Conservation (phyloP, 768 basidiomycete genomes). For the Mycena floridula region DNA sequence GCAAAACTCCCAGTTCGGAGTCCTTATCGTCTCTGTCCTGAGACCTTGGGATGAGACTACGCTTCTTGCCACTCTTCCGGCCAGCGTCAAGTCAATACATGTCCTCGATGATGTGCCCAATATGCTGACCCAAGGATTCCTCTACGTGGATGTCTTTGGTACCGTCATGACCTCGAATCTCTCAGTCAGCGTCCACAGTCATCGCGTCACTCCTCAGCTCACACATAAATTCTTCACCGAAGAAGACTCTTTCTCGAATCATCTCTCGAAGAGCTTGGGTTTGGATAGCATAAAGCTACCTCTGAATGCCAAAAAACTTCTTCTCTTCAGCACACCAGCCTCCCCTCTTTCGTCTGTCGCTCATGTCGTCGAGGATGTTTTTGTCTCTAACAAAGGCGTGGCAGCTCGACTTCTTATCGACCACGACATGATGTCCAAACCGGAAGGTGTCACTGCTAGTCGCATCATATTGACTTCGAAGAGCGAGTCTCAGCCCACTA, state of each 20-base stretch:
- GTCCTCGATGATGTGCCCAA: constrained; percentile 78
- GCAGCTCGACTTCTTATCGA: constrained; percentile 57
- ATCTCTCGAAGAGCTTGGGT: constrained; percentile 23
- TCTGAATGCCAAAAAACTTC: constrained; percentile 42
- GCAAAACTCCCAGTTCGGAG: constrained; percentile 45
- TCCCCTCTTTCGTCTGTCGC: constrained; percentile 52
- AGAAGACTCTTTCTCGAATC: constrained; percentile 36
- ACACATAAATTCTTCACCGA: constrained; percentile 44
- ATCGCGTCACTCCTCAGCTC: constrained; percentile 53
- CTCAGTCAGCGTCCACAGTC: constrained; percentile 40
- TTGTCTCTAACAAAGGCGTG: constrained; percentile 44
- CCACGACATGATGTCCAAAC: constrained; percentile 70
- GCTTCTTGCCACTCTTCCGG: constrained; percentile 56
- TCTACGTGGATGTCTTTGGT: constrained; percentile 71
- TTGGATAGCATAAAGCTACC: constrained; percentile 16
- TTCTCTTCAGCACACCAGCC: constrained; percentile 58
- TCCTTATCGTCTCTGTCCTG: constrained; percentile 71
- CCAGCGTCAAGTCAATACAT: constrained; percentile 51
- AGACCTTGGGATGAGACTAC: constrained; percentile 74
- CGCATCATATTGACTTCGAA: constrained; percentile 61
- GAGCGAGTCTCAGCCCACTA: constrained; percentile 23
- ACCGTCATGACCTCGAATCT: constrained; percentile 37
- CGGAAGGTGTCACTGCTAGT: constrained; percentile 63
- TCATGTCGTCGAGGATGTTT: constrained; percentile 51
- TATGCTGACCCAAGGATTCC: constrained; percentile 49